Percentiles rank a stretch among this genome's conserved stretches.
Conservation (phyloP, 78 protist species). For the Dictyostelium citrinum region DNA sequence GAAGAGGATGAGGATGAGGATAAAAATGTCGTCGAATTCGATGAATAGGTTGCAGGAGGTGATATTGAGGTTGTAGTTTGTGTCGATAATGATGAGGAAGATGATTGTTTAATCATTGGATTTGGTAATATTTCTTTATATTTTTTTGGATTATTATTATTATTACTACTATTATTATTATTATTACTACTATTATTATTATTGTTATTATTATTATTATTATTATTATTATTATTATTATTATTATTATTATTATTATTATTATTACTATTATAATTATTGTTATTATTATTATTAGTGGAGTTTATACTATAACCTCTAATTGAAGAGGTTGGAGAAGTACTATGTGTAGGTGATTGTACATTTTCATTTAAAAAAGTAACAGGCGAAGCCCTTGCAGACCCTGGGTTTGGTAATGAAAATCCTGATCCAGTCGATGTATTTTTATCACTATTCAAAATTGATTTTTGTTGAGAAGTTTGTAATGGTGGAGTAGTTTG, state of each 20-base stretch:
- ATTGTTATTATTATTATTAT: conserved; percentile 1
- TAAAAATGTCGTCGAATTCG: background rate
- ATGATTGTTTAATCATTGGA: background rate
- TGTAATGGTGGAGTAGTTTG: background rate
- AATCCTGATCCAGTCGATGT: background rate
- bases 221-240: conserved; percentile 5
- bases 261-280: background rate
- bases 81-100: background rate
- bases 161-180: background rate
- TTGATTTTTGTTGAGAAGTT: background rate
- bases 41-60: background rate
- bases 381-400: background rate
- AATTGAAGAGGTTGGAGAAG: background rate
- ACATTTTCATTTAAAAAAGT: background rate
- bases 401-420: background rate
- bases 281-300: background rate
- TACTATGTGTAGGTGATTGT: background rate
- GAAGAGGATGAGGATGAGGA: too few relatives aligned
- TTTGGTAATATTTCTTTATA: conserved; percentile 1
- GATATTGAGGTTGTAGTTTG: background rate
- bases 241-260: conserved; percentile 5
- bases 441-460: background rate
- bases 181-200: background rate
- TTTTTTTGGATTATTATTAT: background rate
- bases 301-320: background rate